Evolutionary conservation across 169 alveolate species (phyloP).

Genomic region (Cryptosporidium ubiquitum): DNA sequence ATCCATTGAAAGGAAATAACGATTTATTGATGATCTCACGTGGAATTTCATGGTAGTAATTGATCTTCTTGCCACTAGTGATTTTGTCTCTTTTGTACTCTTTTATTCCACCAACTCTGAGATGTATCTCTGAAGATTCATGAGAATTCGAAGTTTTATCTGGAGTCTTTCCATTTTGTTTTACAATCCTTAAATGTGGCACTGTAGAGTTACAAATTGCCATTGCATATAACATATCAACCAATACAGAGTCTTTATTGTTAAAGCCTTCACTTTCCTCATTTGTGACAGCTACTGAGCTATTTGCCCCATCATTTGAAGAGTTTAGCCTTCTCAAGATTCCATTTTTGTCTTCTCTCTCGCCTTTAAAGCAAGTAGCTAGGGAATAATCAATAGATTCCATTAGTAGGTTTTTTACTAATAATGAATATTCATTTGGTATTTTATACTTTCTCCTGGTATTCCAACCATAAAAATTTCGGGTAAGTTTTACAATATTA

Average conservation of each 20-base stretch:
- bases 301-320: background rate
- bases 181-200: constrained; percentile 49
- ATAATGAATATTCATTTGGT: constrained; percentile 24
- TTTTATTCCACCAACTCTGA: background rate
- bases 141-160: background rate
- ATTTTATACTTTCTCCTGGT: constrained; percentile 3
- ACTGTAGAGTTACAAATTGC: constrained; percentile 62
- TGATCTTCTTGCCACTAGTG: background rate
- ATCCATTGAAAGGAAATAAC: background rate
- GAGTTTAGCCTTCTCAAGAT: background rate
- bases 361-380: constrained; percentile 1
- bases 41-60: constrained; percentile 1
- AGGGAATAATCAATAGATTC: constrained; percentile 45
- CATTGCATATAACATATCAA: constrained; percentile 71
- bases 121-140: background rate
- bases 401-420: constrained; percentile 19
- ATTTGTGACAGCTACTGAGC: background rate
- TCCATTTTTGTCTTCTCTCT: background rate
- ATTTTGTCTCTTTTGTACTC: background rate
- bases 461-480: constrained; percentile 47
- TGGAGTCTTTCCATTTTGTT: background rate
- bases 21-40: background rate
- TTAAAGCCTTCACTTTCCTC: background rate
- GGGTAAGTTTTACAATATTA: constrained; percentile 44
- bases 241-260: background rate